These are phyloP conservation scores for Mollisiaceae sp. DNA, from an alignment of 2,329 filamentous ascomycete genomes.

Conservation along the genomic window DNA sequence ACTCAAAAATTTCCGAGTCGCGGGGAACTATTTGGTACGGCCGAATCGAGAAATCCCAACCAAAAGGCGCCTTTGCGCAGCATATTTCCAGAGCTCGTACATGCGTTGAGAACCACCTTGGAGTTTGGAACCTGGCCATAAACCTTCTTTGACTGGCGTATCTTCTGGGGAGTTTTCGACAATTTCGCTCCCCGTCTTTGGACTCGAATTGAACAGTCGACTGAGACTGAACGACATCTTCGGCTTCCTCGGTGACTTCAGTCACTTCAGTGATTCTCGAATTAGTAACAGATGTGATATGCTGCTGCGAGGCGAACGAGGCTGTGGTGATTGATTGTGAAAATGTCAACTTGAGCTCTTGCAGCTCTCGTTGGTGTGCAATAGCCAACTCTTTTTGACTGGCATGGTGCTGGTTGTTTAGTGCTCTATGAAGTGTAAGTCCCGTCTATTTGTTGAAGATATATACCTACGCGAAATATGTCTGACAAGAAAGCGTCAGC, in stretches of 20 bases:
- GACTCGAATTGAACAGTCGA: not conserved
- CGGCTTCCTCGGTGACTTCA: too few species aligned
- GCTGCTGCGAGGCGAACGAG: not conserved
- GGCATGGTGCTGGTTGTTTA: not conserved
- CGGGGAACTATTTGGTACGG: slow-evolving; percentile 1
- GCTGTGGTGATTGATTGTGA: not conserved
- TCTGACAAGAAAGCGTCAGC: slow-evolving; percentile 18
- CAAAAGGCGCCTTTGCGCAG: not conserved
- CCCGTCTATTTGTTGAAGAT: not conserved
- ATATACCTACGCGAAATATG: slow-evolving; percentile 10
- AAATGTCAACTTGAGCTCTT: not conserved
- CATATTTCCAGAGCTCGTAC: not conserved
- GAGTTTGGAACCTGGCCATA: not conserved
- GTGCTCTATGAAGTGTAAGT: not conserved
- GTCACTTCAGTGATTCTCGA: too few species aligned
- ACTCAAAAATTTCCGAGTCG: not conserved
- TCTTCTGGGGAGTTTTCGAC: not conserved
- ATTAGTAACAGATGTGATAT: not conserved
- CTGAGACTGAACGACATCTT: not conserved
- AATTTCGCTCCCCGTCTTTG: not conserved
- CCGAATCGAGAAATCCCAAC: slow-evolving; percentile 11
- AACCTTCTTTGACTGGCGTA: not conserved
- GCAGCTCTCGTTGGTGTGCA: slow-evolving; percentile 1
- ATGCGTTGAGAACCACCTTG: not conserved
- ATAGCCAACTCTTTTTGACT: not conserved